Conservation (phyloP, 495 filamentous ascomycete species). For the Penicillium alfredii region DNA sequence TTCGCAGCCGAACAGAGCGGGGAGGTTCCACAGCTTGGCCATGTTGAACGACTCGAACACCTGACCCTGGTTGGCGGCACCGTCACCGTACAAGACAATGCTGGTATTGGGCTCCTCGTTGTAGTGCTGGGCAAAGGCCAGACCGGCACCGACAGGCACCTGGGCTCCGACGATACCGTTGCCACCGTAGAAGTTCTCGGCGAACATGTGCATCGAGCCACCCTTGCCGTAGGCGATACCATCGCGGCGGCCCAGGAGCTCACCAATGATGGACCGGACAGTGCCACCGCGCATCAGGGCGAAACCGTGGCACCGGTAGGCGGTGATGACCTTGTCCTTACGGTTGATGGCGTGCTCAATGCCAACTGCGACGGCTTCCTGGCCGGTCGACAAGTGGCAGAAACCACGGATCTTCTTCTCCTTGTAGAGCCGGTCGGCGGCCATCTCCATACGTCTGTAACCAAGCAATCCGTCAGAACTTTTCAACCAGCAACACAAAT, state of each 20-base stretch:
- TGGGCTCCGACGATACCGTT: slow-evolving; percentile 99
- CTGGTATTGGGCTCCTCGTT: slow-evolving; percentile 75
- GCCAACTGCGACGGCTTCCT: slow-evolving; percentile 94
- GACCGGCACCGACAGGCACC: slow-evolving; percentile 93
- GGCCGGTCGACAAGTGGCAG: slow-evolving; percentile 96
- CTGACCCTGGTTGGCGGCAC: slow-evolving; percentile 97
- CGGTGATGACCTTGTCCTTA: slow-evolving; percentile 89
- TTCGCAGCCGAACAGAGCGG: slow-evolving; percentile 93
- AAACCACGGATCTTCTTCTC: slow-evolving; percentile 99
- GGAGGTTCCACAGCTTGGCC: slow-evolving; percentile 98
- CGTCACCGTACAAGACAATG: slow-evolving; percentile 91
- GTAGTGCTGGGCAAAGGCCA: slow-evolving; percentile 97
- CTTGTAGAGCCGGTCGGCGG: slow-evolving; percentile 95
- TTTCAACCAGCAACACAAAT: slow-evolving; percentile 2
- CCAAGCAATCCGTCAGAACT: slow-evolving; percentile 3
- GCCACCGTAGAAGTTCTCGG: slow-evolving; percentile 94
- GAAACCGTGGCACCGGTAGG: slow-evolving; percentile 98
- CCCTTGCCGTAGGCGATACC: slow-evolving; percentile 99
- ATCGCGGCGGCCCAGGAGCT: slow-evolving; percentile 88
- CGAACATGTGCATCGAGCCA: slow-evolving; percentile 99
- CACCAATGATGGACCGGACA: slow-evolving; percentile 90
- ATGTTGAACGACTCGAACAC: slow-evolving; percentile 99
- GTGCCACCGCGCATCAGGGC: slow-evolving; percentile 93
- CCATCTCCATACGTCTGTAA: slow-evolving; percentile 96
- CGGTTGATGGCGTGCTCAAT: slow-evolving; percentile 94